Conservation (phyloP, 2,329 filamentous ascomycete genomes). For the Dothistroma septosporum region DNA sequence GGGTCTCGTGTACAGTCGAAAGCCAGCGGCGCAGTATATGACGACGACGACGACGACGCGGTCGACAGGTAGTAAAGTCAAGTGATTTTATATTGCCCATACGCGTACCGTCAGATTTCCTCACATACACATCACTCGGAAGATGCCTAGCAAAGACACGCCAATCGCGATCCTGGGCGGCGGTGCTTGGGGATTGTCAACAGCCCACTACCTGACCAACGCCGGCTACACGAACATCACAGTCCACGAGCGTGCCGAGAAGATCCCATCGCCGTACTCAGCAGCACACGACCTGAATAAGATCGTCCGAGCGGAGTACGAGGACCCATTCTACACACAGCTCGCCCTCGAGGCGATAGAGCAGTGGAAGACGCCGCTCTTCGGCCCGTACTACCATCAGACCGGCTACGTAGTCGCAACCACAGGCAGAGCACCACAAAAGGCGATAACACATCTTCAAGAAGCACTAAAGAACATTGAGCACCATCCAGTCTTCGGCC, state of each 20-base stretch:
- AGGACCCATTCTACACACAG: conserved; percentile 66
- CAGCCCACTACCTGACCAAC: conserved; percentile 45
- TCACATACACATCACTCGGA: neutral
- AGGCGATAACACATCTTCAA: conserved; percentile 47
- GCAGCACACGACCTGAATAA: conserved; percentile 32
- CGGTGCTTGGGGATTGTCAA: conserved; percentile 51
- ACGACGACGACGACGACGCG: neutral
- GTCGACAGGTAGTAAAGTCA: neutral
- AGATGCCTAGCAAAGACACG: conserved; percentile 2
- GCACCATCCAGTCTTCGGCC: conserved; percentile 39
- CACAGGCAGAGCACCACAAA: conserved; percentile 46
- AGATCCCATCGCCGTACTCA: conserved; percentile 49
- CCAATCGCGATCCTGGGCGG: conserved; percentile 2
- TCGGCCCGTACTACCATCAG: conserved; percentile 51
- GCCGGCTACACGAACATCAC: conserved; percentile 47
- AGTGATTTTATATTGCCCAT: neutral
- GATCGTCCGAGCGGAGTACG: conserved; percentile 69
- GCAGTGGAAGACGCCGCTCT: conserved; percentile 53
- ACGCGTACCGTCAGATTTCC: neutral
- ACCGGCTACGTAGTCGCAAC: conserved; percentile 52
- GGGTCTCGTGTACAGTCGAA: neutral
- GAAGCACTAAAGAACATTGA: conserved; percentile 42
- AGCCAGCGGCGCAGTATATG: neutral
- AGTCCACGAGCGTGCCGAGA: conserved; percentile 44
- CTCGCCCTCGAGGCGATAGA: conserved; percentile 57